Percentiles rank a stretch among this genome's conserved stretches.
Evolutionary conservation across 2,329 filamentous ascomycete genomes (phyloP).

Genomic region (Microdochium paspali): DNA sequence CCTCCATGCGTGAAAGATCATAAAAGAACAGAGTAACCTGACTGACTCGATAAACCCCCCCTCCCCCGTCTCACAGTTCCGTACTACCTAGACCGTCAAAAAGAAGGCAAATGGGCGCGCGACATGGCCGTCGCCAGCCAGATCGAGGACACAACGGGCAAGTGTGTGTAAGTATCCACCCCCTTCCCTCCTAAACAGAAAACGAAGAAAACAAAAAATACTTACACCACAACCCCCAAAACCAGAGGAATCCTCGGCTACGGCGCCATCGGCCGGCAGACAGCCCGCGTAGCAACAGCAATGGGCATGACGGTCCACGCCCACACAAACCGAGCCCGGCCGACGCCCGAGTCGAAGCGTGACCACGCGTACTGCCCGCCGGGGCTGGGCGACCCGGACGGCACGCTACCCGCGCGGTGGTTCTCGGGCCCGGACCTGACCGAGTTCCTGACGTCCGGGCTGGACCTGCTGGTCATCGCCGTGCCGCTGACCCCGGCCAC

Average conservation of each 20-base stretch:
- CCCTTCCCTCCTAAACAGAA: neutral
- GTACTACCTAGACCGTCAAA: slow-evolving; percentile 32
- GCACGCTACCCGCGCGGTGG: slow-evolving; percentile 30
- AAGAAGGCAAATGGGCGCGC: slow-evolving; percentile 32
- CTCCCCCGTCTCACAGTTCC: slow-evolving; percentile 23
- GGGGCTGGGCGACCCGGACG: slow-evolving; percentile 39
- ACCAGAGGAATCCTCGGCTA: slow-evolving; percentile 30
- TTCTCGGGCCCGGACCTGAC: slow-evolving; percentile 28
- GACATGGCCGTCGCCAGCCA: slow-evolving; percentile 22
- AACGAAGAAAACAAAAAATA: no score
- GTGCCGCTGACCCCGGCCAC: slow-evolving; percentile 30
- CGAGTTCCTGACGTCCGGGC: slow-evolving; percentile 28
- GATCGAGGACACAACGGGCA: slow-evolving; percentile 33
- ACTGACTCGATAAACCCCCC: neutral
- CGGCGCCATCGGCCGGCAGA: slow-evolving; percentile 32
- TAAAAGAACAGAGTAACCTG: no score
- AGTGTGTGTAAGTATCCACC: slow-evolving; percentile 41
- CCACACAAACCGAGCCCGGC: slow-evolving; percentile 53
- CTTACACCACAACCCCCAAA: no score
- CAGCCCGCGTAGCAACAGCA: slow-evolving; percentile 40
- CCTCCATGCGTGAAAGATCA: no score
- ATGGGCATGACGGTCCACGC: slow-evolving; percentile 60
- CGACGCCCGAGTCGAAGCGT: slow-evolving; percentile 46
- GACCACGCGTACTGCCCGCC: slow-evolving; percentile 56
- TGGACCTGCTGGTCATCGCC: slow-evolving; percentile 31